Percentiles rank a stretch among this genome's conserved stretches.
These are phyloP conservation scores for Populus hybrid DNA, from an alignment of 441 rosid genomes.

Conservation along the genomic window DNA sequence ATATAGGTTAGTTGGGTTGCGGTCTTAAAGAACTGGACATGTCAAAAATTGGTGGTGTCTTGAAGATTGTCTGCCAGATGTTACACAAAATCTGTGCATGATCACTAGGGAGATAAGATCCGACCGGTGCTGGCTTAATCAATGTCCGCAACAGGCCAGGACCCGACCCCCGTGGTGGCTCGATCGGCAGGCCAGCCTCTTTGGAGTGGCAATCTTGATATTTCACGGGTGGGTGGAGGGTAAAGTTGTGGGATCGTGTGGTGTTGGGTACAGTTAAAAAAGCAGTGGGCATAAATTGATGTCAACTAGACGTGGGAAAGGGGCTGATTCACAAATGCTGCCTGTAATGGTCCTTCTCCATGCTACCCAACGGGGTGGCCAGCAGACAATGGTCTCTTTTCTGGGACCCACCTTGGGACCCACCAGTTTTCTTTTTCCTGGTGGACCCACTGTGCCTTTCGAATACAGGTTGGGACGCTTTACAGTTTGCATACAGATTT, in stretches of 20 bases:
- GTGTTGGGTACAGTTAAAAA: neutral
- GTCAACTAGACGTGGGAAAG: conserved; percentile 36
- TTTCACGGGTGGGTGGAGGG: conserved; percentile 18
- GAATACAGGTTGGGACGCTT: neutral
- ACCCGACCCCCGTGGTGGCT: conserved; percentile 30
- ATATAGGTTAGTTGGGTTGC: conserved; percentile 1
- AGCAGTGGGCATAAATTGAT: conserved; percentile 31
- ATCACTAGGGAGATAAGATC: conserved; percentile 20
- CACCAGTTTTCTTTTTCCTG: neutral
- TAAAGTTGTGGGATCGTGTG: conserved; percentile 7
- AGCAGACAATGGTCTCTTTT: conserved; percentile 39
- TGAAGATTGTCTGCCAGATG: conserved; percentile 10
- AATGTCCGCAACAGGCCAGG: conserved; percentile 23
- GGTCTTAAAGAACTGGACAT: neutral
- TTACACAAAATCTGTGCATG: conserved; percentile 13
- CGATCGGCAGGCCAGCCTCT: conserved; percentile 3
- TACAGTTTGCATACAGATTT: conserved; percentile 5
- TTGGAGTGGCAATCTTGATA: conserved; percentile 15
- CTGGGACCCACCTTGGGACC: conserved; percentile 17
- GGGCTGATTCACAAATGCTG: conserved; percentile 28
- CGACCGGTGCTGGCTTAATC: conserved; percentile 28
- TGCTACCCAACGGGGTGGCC: conserved; percentile 61
- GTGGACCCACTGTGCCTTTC: conserved; percentile 30
- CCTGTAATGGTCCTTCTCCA: conserved; percentile 33
- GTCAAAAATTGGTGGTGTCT: conserved; percentile 1